Percentiles rank a stretch among this genome's conserved stretches.
Evolutionary conservation across 768 basidiomycete genomes (phyloP).

Genomic region (Leccinellum luteum): DNA sequence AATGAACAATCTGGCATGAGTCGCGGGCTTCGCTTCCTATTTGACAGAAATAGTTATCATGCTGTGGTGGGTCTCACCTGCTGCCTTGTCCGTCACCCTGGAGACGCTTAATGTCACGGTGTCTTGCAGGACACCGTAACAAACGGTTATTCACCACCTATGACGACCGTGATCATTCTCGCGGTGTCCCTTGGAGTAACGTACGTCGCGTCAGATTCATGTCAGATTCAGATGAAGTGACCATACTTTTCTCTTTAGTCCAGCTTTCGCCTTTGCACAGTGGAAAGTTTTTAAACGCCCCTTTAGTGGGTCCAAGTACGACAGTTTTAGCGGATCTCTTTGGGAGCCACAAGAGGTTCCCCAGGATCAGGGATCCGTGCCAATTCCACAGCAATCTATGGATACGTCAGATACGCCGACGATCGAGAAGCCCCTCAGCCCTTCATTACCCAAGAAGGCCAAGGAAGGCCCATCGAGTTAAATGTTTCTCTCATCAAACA

Average conservation of each 20-base stretch:
- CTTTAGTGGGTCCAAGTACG: constrained; percentile 37
- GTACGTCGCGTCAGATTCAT: constrained; percentile 37
- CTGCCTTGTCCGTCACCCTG: not conserved
- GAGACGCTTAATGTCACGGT: not conserved
- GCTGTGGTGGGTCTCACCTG: constrained; percentile 39
- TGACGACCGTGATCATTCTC: constrained; percentile 49
- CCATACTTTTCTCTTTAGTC: constrained; percentile 33
- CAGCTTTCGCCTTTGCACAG: constrained; percentile 51
- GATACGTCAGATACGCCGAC: constrained; percentile 17
- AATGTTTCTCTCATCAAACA: not conserved
- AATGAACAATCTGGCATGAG: constrained; percentile 63
- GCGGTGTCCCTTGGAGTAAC: constrained; percentile 52
- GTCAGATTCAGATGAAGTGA: not conserved
- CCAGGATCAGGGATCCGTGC: constrained; percentile 20
- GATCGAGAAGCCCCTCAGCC: constrained; percentile 16
- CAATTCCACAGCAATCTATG: constrained; percentile 8
- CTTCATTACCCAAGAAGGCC: not conserved
- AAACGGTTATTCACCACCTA: constrained; percentile 49
- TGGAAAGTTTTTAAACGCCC: constrained; percentile 50
- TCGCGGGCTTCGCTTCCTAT: constrained; percentile 57
- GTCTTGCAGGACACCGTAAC: constrained; percentile 43
- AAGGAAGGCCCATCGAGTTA: constrained; percentile 1
- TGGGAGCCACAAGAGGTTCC: constrained; percentile 21
- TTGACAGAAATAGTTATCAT: constrained; percentile 62
- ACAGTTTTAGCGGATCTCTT: constrained; percentile 25